Percentiles rank a stretch among this genome's conserved stretches.
These are phyloP conservation scores for Secale cereale DNA, from an alignment of 176 grass and related monocot species.

Conservation along the genomic window DNA sequence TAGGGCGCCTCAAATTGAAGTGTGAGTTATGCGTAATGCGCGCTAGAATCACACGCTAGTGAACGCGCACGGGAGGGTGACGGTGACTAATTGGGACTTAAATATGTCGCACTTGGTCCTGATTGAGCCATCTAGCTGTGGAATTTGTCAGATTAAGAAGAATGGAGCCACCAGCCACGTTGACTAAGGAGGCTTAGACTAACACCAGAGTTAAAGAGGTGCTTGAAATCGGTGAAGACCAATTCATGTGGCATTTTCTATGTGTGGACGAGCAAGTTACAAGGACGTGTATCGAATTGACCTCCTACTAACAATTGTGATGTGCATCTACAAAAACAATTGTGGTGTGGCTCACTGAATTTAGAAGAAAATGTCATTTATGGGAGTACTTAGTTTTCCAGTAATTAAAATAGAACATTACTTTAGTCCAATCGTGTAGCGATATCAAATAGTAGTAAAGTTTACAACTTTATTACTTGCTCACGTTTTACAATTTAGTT, in stretches of 20 bases:
- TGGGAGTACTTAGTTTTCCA: too few relatives aligned
- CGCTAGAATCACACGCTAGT: not conserved
- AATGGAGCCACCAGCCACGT: not conserved
- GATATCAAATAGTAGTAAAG: not conserved
- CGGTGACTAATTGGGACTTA: not conserved
- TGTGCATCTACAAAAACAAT: too few relatives aligned
- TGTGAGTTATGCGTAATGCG: not conserved
- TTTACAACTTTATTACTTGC: not conserved
- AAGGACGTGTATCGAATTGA: not conserved
- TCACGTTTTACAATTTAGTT: not conserved
- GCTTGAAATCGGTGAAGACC: not conserved
- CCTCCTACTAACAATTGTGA: not conserved
- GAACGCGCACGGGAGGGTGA: not conserved
- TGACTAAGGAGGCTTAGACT: not conserved
- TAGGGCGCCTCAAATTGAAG: not conserved
- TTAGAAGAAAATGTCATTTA: too few relatives aligned
- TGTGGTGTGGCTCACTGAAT: not conserved
- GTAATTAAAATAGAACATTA: too few relatives aligned
- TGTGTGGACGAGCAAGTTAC: not conserved
- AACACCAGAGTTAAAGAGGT: not conserved
- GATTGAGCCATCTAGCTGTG: not conserved
- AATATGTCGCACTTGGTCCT: not conserved
- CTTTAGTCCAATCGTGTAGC: not conserved
- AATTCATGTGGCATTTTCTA: not conserved
- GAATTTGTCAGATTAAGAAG: not conserved